These are phyloP conservation scores for Pleurotus citrinopileatus DNA, from an alignment of 768 basidiomycete species.

Conservation along the genomic window DNA sequence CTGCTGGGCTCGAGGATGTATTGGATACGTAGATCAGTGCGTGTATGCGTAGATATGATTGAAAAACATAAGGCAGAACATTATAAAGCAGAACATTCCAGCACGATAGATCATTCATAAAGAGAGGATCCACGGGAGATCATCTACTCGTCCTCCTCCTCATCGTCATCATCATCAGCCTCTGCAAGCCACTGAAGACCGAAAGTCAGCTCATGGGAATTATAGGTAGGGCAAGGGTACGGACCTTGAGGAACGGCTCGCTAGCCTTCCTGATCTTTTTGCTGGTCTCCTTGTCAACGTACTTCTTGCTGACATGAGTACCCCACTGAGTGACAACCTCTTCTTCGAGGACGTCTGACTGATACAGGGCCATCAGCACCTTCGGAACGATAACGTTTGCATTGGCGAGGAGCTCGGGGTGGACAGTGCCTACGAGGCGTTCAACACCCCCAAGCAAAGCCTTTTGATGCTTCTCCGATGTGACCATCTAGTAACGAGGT, in stretches of 20 bases:
- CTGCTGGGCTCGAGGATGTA: no score
- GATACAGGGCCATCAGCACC: slow-evolving; percentile 92
- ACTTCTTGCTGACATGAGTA: slow-evolving; percentile 95
- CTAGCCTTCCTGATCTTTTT: slow-evolving; percentile 96
- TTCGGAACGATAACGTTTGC: slow-evolving; percentile 66
- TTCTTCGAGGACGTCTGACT: slow-evolving; percentile 90
- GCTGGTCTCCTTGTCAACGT: slow-evolving; percentile 89
- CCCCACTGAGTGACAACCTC: slow-evolving; percentile 91
- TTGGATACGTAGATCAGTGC: no score
- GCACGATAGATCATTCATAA: no score
- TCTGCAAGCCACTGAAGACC: slow-evolving; percentile 76
- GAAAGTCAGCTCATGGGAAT: slow-evolving; percentile 9
- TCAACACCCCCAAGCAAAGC: slow-evolving; percentile 92
- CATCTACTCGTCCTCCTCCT: slow-evolving; percentile 37
- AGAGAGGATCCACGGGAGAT: no score
- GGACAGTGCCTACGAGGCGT: slow-evolving; percentile 69
- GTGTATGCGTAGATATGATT: no score
- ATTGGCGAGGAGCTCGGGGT: slow-evolving; percentile 59
- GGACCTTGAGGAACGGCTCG: slow-evolving; percentile 90
- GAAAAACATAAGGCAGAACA: no score
- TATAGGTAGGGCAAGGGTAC: slow-evolving; percentile 15
- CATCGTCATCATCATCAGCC: slow-evolving; percentile 78
- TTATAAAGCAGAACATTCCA: no score
- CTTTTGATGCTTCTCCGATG: slow-evolving; percentile 95
- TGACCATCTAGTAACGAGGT: slow-evolving; percentile 68